Evolutionary conservation across 1,139 yeast genomes (phyloP).

Genomic region (Meyerozyma elateridarum): DNA sequence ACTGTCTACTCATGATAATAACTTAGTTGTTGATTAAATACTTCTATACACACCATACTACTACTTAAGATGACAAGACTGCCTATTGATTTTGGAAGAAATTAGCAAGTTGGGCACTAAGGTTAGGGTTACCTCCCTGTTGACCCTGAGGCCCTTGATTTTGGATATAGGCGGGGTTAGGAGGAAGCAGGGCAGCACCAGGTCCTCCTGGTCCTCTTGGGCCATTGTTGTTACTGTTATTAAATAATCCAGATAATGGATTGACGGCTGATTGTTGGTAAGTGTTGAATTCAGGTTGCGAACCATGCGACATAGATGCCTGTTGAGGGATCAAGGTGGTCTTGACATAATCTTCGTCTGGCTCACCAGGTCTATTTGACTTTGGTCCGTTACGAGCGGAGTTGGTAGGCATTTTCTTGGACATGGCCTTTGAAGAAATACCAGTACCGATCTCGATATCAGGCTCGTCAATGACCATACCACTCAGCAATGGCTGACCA

Average conservation of each 20-base stretch:
- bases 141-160: slow-evolving; percentile 11
- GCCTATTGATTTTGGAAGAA: slow-evolving; percentile 33
- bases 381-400: slow-evolving; percentile 84
- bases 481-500: slow-evolving; percentile 76
- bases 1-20: no score
- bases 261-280: slow-evolving; percentile 38
- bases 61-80: no score
- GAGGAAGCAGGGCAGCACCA: slow-evolving; percentile 1
- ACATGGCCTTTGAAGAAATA: slow-evolving; percentile 87
- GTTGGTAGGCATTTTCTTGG: slow-evolving; percentile 82
- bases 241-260: slow-evolving; percentile 50
- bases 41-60: no score
- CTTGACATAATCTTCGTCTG: slow-evolving; percentile 44
- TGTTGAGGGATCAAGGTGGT: slow-evolving; percentile 29
- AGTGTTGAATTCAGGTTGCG: slow-evolving; percentile 33
- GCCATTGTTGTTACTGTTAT: slow-evolving; percentile 15
- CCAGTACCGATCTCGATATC: slow-evolving; percentile 96
- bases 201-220: slow-evolving; percentile 3
- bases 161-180: slow-evolving; percentile 6
- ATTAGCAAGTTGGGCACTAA: slow-evolving; percentile 35
- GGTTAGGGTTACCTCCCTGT: slow-evolving; percentile 20
- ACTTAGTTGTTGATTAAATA: slow-evolving; percentile 6
- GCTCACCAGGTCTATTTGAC: slow-evolving; percentile 64
- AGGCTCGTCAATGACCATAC: slow-evolving; percentile 90
- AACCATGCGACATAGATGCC: slow-evolving; percentile 22